Percentiles rank a stretch among this genome's conserved stretches.
Conservation (phyloP, 2,329 filamentous ascomycete species). For the Teratosphaeria viscida region DNA sequence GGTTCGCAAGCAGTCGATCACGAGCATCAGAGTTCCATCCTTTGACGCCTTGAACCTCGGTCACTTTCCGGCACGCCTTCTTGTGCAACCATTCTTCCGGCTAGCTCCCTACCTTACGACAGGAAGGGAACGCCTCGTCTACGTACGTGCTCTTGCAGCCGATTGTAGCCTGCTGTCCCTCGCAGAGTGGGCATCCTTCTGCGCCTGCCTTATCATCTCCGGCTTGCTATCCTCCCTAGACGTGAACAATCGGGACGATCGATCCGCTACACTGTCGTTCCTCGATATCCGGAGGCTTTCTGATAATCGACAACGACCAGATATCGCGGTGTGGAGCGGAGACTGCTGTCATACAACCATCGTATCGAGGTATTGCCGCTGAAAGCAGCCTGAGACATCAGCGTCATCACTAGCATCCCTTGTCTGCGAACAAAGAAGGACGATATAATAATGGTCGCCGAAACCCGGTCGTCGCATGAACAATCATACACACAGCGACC, state of each 20-base stretch:
- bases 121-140: neutral
- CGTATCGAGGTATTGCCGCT: neutral
- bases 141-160: neutral
- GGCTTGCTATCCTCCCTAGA: neutral
- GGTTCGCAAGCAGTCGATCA: neutral
- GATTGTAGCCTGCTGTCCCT: neutral
- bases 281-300: neutral
- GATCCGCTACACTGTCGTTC: neutral
- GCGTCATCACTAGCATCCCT: neutral
- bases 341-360: neutral
- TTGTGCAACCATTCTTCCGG: neutral
- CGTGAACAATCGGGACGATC: neutral
- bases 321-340: neutral
- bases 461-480: conserved; percentile 13
- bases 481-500: conserved; percentile 22
- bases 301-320: neutral
- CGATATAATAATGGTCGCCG: conserved; percentile 9
- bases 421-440: neutral
- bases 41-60: neutral
- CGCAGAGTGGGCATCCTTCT: neutral
- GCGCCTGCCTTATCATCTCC: neutral
- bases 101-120: neutral
- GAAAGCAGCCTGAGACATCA: neutral
- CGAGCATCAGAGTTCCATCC: neutral
- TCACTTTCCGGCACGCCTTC: neutral